Percentiles rank a stretch among this genome's conserved stretches.
Conservation (phyloP, 106 monocot species). For the Posidonia australis region DNA sequence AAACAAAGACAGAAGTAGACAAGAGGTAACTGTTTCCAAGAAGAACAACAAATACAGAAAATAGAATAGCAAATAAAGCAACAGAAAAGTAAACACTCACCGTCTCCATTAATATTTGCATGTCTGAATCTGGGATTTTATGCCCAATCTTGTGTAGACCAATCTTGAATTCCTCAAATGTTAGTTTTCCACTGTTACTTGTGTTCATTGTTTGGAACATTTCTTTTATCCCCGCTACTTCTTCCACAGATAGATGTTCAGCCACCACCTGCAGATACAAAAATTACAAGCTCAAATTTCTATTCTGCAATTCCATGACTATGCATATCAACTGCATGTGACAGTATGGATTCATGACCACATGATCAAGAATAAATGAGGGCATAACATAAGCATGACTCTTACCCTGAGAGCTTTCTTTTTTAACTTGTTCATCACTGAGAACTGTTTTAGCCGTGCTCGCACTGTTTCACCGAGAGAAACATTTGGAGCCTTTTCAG, state of each 20-base stretch:
- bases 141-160: conserved; percentile 11
- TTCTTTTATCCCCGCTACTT: conserved; percentile 14
- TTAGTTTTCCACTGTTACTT: conserved; percentile 9
- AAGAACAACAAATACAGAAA: no score
- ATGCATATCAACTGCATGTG: no score
- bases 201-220: conserved; percentile 14
- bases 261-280: conserved; percentile 12
- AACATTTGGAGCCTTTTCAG: conserved; percentile 23
- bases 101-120: conserved; percentile 11
- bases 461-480: conserved; percentile 18
- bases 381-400: background rate
- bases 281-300: background rate
- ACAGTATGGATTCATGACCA: no score
- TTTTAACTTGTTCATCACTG: conserved; percentile 28
- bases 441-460: conserved; percentile 24
- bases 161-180: conserved; percentile 13
- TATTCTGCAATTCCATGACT: background rate
- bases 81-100: conserved; percentile 1
- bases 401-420: conserved; percentile 28
- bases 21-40: no score
- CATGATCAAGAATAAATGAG: no score
- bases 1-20: no score
- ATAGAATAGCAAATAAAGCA: no score
- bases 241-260: conserved; percentile 13
- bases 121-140: conserved; percentile 9